phyloP scores from a whole-genome alignment of 1,284 basidiomycete species.

The Tetrapyrgos nigripes region DNA sequence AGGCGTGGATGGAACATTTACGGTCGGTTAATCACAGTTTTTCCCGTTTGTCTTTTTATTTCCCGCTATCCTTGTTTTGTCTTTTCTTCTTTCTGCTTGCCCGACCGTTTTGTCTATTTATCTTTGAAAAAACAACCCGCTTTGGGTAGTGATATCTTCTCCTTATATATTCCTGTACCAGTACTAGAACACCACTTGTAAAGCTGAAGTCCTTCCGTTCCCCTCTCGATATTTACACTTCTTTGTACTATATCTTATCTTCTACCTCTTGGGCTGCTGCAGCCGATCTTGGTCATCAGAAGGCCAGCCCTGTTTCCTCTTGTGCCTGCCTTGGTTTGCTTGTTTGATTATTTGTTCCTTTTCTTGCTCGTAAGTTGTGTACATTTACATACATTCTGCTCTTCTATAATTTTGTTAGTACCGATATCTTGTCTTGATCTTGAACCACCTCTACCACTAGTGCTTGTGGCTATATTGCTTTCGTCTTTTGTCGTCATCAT shows the following conservation, averaged over 20 bases:
- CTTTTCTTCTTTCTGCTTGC: background rate
- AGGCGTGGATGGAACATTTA: background rate
- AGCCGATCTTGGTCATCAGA: background rate
- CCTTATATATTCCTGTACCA: constrained; percentile 2
- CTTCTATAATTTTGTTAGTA: background rate
- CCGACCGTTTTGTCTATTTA: background rate
- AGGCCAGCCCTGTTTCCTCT: background rate
- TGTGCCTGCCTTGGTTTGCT: background rate
- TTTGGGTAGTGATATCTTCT: background rate
- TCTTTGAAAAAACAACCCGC: background rate
- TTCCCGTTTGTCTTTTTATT: too few relatives aligned
- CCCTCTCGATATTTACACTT: background rate
- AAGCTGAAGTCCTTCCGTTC: background rate
- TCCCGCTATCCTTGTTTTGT: constrained; percentile 4
- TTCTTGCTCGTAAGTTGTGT: background rate
- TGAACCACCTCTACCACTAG: background rate
- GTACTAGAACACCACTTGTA: background rate
- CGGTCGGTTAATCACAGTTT: background rate
- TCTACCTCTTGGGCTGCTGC: too few relatives aligned
- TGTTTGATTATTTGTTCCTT: background rate
- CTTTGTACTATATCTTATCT: background rate
- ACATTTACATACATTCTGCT: background rate
- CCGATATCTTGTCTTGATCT: background rate
- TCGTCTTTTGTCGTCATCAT: background rate
- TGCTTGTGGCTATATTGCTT: background rate